phyloP scores from a whole-genome alignment of 1,284 basidiomycete genomes.

The Cryptococcus floricola region DNA sequence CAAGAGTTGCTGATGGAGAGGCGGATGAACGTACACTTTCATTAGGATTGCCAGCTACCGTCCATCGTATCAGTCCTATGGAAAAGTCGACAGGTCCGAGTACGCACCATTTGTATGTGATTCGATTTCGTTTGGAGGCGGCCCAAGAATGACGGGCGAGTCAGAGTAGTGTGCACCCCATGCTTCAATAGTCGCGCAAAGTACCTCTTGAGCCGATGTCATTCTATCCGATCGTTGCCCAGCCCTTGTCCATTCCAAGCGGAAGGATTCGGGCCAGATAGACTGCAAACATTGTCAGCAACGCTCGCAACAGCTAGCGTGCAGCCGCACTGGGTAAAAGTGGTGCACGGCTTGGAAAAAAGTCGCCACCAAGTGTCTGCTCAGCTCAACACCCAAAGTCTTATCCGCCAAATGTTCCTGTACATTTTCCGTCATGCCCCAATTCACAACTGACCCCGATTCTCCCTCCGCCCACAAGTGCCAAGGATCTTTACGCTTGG shows the following conservation, averaged over 20 bases:
- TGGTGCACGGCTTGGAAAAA: constrained; percentile 38
- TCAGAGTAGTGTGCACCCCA: constrained; percentile 43
- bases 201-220: constrained; percentile 29
- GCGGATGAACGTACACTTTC: constrained; percentile 17
- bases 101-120: constrained; percentile 26
- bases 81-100: too few species aligned
- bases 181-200: constrained; percentile 40
- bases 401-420: constrained; percentile 32
- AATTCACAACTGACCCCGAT: constrained; percentile 9
- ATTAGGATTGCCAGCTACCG: constrained; percentile 21
- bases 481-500: constrained; percentile 17
- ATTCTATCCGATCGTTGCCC: constrained; percentile 35
- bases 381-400: constrained; percentile 27
- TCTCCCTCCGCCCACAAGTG: constrained; percentile 15
- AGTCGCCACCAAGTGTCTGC: constrained; percentile 30
- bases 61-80: neutral
- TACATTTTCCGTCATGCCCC: constrained; percentile 25
- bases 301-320: neutral
- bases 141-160: constrained; percentile 33
- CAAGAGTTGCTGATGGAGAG: neutral
- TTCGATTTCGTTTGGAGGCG: constrained; percentile 11
- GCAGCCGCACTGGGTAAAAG: constrained; percentile 28
- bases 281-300: constrained; percentile 10
- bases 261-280: constrained; percentile 37
- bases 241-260: constrained; percentile 33